These are phyloP conservation scores for Gossypium turneri DNA, from an alignment of 345 rosid genomes.

Conservation along the genomic window DNA sequence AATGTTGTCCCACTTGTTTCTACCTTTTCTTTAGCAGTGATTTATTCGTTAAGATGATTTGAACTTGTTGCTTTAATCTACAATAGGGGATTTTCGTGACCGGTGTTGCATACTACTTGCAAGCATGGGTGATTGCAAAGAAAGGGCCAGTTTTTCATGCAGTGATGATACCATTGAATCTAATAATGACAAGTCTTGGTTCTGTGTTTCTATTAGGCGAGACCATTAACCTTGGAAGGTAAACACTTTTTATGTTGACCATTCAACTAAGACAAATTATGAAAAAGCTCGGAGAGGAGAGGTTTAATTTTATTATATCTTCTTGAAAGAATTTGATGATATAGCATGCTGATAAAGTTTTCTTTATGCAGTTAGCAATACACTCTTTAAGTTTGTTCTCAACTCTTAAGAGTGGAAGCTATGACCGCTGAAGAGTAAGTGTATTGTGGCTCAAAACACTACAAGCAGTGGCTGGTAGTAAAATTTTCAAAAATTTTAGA, in stretches of 20 bases:
- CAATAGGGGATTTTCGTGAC: conserved; percentile 22
- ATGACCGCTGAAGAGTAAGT: too few species aligned
- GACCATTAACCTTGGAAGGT: conserved; percentile 22
- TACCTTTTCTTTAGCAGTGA: background rate
- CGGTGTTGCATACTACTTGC: conserved; percentile 18
- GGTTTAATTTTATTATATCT: background rate
- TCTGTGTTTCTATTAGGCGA: conserved; percentile 24
- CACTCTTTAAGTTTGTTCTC: too few species aligned
- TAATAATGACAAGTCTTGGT: conserved; percentile 15
- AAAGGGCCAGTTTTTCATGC: conserved; percentile 28
- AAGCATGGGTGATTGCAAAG: conserved; percentile 23
- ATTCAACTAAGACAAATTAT: background rate
- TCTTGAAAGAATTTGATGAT: background rate
- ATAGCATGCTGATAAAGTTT: too few species aligned
- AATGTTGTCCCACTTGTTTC: too few species aligned
- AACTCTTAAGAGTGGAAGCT: too few species aligned
- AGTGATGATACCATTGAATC: conserved; percentile 21
- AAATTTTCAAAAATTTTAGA: too few species aligned
- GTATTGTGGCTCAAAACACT: too few species aligned
- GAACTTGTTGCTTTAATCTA: background rate
- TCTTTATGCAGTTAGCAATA: too few species aligned
- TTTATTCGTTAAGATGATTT: too few species aligned
- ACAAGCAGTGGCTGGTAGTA: too few species aligned
- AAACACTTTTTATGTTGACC: background rate
- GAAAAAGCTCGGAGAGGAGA: background rate